Conservation (phyloP, 768 basidiomycete species). For the Leccinum variicolor region DNA sequence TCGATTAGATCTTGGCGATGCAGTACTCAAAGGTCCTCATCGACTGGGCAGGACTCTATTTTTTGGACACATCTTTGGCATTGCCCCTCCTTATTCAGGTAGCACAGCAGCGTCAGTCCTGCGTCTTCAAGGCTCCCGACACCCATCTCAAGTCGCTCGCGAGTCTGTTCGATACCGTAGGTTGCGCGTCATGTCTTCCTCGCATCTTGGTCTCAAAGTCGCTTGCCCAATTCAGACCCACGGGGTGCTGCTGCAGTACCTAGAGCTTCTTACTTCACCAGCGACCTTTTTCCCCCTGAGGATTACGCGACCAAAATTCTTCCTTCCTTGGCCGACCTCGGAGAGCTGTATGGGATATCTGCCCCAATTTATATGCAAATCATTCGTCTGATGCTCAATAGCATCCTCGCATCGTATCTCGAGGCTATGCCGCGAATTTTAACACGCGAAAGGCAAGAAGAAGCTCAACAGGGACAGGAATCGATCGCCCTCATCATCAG, state of each 20-base stretch:
- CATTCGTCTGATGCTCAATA: constrained; percentile 75
- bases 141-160: constrained; percentile 84
- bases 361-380: constrained; percentile 93
- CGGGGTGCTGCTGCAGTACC: constrained; percentile 87
- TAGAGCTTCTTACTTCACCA: constrained; percentile 80
- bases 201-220: constrained; percentile 18
- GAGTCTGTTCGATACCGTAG: constrained; percentile 82
- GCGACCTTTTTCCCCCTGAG: constrained; percentile 60
- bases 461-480: constrained; percentile 56
- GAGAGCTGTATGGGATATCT: constrained; percentile 73
- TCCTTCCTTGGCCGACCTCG: constrained; percentile 72
- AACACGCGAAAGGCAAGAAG: constrained; percentile 59
- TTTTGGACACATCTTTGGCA: constrained; percentile 72
- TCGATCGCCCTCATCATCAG: constrained; percentile 62
- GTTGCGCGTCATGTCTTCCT: constrained; percentile 31
- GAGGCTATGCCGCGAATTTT: constrained; percentile 78
- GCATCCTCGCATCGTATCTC: constrained; percentile 63
- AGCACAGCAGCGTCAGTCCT: constrained; percentile 86
- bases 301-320: constrained; percentile 75
- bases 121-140: constrained; percentile 69
- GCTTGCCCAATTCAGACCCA: constrained; percentile 60
- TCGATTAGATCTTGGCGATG: constrained; percentile 63
- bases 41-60: constrained; percentile 61
- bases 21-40: constrained; percentile 59
- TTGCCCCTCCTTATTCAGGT: constrained; percentile 88